phyloP scores from a whole-genome alignment of 2,329 filamentous ascomycete genomes.

The Phoma herbarum region DNA sequence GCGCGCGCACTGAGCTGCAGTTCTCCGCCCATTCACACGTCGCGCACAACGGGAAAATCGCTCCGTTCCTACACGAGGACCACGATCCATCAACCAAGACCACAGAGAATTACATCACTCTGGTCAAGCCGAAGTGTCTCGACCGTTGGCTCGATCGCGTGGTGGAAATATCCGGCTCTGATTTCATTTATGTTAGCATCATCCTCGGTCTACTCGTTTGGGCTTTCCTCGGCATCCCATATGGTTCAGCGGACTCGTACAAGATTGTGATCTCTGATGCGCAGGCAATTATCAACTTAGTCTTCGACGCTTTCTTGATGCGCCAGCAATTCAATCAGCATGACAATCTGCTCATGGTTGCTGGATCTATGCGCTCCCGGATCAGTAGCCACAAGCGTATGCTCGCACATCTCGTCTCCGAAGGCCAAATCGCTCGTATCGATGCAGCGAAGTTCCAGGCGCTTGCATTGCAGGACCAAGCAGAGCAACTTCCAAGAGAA shows the following conservation, averaged over 20 bases:
- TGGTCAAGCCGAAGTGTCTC: conserved; percentile 3
- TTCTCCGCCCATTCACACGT: not conserved
- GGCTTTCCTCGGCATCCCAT: conserved; percentile 15
- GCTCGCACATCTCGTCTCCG: conserved; percentile 2
- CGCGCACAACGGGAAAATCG: not conserved
- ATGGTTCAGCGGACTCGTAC: conserved; percentile 4
- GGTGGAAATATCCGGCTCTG: conserved; percentile 13
- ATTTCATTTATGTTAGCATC: conserved; percentile 6
- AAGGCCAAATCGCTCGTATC: not conserved
- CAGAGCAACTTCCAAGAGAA: not conserved
- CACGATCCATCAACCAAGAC: not conserved
- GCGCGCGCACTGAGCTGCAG: not conserved
- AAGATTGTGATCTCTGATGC: conserved; percentile 16
- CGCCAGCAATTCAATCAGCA: conserved; percentile 17
- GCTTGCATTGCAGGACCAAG: not conserved
- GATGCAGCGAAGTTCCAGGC: not conserved
- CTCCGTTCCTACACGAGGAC: not conserved
- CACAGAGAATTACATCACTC: not conserved
- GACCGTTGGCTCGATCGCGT: conserved; percentile 13
- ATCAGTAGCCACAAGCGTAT: conserved; percentile 14
- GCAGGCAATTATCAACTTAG: conserved; percentile 12
- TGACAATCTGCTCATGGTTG: conserved; percentile 16
- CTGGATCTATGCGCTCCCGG: conserved; percentile 10
- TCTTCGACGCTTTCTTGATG: conserved; percentile 18
- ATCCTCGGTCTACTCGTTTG: conserved; percentile 6